Base-by-base conservation (phyloP, 306 rosid species). In the Carpinus viminea region DNA sequence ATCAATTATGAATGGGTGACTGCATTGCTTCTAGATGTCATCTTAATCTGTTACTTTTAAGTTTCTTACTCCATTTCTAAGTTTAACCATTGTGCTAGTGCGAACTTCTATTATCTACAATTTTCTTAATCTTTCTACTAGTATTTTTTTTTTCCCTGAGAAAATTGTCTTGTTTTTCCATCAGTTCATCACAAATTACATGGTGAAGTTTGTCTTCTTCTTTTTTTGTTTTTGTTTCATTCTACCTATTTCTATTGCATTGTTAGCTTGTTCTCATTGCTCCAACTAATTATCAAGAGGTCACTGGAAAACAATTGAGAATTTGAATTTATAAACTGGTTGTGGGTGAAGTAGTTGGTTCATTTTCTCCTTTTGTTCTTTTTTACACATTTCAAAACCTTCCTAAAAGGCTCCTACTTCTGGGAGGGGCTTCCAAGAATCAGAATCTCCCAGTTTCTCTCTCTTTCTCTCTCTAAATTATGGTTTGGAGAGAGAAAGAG, bases 21-120 rank as follows among this genome's bases (percentile, higher is more conserved):
- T 55, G 64, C 38, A 68, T 65, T 55, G 75, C 74, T 52, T 36
- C 52, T 26, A 21, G 72, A 64, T 81, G 76, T 57, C 82, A 68
- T 74, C 61, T 79, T 18, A 41, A 41, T 41, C 45, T 41, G 45
- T 41, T 41, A 41, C 45, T 41, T 41, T 41, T 41, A 28, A 34
- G 73, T 61, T 81, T 78, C 74, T 65, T 78, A 64, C 11, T 81
- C 64, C 56, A 76, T 66, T 87, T 79, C 59, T 47, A 41, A 52
- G 57, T 70, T 72, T 64, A 76, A 71, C 51, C 13, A 3, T 61
- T 70, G 68, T 43, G 38, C 62, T 20, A 38, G 73, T 31, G 77
- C 51, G 15, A 68, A 70, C 51, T 75, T 60, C 80, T 72, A 59
- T 45, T 16, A 26, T 72, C 53, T 56, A 9, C 45, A 74, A 79